Evolutionary conservation across 2,329 filamentous ascomycete genomes (phyloP), one percentile per base, ranked within the genome.

Genomic region (Berkeleyomyces rouxiae): DNA sequence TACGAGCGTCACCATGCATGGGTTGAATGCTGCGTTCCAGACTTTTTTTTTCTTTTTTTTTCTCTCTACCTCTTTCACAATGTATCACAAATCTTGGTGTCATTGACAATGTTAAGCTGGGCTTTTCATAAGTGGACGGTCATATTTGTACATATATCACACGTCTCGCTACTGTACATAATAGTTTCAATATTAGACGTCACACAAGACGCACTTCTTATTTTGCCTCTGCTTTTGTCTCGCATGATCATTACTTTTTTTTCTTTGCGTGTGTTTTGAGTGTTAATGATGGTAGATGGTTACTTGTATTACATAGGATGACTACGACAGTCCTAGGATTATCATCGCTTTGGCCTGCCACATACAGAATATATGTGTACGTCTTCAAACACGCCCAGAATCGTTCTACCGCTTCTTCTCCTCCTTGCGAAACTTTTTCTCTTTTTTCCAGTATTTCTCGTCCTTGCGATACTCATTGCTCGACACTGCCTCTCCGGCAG

Each of bases 391-490:
- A 23, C 23, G 23, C 23, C 23, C 23, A 23, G 23, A 23, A 23
- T 23, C 23, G 23, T 23, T 16, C 5, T 58, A 46, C 58, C 53
- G 37, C 53, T 62, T 59, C 23, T 47, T 60, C 13, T 62, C 63
- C 31, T 42, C 33, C 58, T 55, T 61, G n/a, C n/a, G 44, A 57
- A 13, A 13, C 40, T 62, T 44, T 36, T 62, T 36, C 43, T 55
- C 57, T 4, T 57, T 37, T 31, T 63, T 61, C 42, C 43, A 51
- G 59, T 58, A 43, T 13, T 64, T 64, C 53, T 64, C 16, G 33
- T 42, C 43, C 37, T 46, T 44, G 49, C 31, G 49, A 36, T 51
- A n/a, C 11, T 33, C 39, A 57, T 23, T 2, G 16, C 13, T 39
- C 36, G 11, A 31, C 39, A 11, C 42, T 37, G 31, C 44, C 4